Conservation (phyloP, 176 grass and related monocot species). For the Phragmites australis region DNA sequence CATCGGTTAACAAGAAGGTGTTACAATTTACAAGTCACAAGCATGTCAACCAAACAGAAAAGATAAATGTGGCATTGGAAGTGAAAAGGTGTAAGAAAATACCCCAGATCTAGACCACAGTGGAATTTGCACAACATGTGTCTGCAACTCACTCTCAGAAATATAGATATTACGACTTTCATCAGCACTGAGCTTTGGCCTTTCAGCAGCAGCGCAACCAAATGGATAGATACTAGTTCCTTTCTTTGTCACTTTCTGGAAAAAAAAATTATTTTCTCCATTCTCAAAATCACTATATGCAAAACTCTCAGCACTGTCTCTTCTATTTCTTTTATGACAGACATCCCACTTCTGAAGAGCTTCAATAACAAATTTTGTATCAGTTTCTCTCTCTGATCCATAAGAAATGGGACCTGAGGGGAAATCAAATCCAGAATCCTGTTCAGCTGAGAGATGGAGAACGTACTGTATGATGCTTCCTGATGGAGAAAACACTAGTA, state of each 20-base stretch:
- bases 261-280: constrained; percentile 60
- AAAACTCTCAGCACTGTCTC: constrained; percentile 63
- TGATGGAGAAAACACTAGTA: constrained; percentile 85
- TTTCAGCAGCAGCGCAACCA: constrained; percentile 30
- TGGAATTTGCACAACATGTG: constrained; percentile 62
- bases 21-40: constrained; percentile 26
- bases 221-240: constrained; percentile 53
- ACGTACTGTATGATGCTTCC: constrained; percentile 94
- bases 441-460: constrained; percentile 52
- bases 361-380: constrained; percentile 73
- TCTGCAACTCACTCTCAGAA: constrained; percentile 83
- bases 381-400: constrained; percentile 50
- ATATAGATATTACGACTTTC: constrained; percentile 75
- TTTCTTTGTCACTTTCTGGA: constrained; percentile 58
- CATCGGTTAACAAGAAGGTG: constrained; percentile 29
- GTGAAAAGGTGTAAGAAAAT: constrained; percentile 33
- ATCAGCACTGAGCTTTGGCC: constrained; percentile 52
- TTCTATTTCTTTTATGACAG: constrained; percentile 79
- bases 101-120: constrained; percentile 88
- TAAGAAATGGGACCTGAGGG: constrained; percentile 45
- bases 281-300: constrained; percentile 72
- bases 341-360: constrained; percentile 98
- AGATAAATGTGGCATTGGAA: constrained; percentile 6
- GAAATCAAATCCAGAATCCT: constrained; percentile 49
- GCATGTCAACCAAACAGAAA: constrained; percentile 34